Conservation (phyloP, 2,329 filamentous ascomycete species). For the Fusarium sarcochroum region DNA sequence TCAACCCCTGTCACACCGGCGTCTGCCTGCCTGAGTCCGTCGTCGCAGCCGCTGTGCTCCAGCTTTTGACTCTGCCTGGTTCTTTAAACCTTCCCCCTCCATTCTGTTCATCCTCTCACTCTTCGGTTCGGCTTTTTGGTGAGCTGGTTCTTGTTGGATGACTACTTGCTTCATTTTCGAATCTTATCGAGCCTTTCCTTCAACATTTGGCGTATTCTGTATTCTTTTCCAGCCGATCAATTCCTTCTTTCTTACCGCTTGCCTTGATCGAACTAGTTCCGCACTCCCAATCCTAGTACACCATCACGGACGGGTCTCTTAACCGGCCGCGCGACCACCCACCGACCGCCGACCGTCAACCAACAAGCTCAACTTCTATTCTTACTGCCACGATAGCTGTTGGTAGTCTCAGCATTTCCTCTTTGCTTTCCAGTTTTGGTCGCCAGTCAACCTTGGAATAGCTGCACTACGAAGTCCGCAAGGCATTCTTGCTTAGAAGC, state of each 20-base stretch:
- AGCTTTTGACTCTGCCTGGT: constrained; percentile 42
- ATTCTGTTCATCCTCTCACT: constrained; percentile 39
- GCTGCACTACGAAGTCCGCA: constrained; percentile 29
- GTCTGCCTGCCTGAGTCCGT: constrained; percentile 46
- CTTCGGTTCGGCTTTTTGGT: constrained; percentile 36
- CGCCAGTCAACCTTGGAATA: constrained; percentile 26
- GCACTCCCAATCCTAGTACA: constrained; percentile 30
- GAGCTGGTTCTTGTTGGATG: constrained; percentile 38
- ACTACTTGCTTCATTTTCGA: constrained; percentile 31
- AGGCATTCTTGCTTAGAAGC: constrained; percentile 46
- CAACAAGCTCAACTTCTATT: constrained; percentile 21
- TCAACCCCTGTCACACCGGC: constrained; percentile 44
- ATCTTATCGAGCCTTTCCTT: constrained; percentile 25
- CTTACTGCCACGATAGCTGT: constrained; percentile 25
- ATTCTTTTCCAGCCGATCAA: constrained; percentile 10
- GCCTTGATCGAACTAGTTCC: constrained; percentile 27
- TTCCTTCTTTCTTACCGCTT: constrained; percentile 7
- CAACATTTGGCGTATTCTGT: constrained; percentile 12
- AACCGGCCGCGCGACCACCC: constrained; percentile 39
- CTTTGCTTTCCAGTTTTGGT: neutral
- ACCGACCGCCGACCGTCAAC: constrained; percentile 16
- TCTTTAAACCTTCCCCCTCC: constrained; percentile 55
- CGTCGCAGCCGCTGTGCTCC: constrained; percentile 48
- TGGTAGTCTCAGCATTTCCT: constrained; percentile 4
- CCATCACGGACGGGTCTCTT: constrained; percentile 32